These are phyloP conservation scores for Medicago arabica DNA, from an alignment of 306 rosid species.

Conservation along the genomic window DNA sequence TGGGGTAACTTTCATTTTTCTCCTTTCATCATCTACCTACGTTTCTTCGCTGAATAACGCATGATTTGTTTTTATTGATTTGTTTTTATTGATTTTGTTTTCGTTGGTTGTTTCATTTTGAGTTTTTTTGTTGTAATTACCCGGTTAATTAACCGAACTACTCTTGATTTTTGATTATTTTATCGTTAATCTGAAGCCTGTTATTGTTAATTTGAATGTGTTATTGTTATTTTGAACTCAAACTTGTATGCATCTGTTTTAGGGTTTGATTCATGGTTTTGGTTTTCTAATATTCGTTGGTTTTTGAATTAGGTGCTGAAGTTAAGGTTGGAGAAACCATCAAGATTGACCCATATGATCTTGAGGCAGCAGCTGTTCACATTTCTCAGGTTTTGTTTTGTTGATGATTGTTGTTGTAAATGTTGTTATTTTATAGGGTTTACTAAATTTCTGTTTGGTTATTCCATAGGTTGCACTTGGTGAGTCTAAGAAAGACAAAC, in stretches of 20 bases:
- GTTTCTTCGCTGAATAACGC: background rate
- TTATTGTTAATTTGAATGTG: background rate
- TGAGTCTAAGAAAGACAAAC: slow-evolving; percentile 66
- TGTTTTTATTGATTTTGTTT: background rate
- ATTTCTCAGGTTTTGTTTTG: slow-evolving; percentile 76
- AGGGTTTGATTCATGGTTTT: background rate
- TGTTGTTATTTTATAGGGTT: background rate
- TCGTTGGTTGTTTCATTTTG: background rate
- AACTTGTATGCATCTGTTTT: background rate
- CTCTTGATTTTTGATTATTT: background rate
- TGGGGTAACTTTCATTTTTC: slow-evolving; percentile 91
- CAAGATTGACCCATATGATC: slow-evolving; percentile 49
- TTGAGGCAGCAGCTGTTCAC: slow-evolving; percentile 53
- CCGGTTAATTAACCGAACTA: background rate
- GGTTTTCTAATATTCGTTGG: background rate
- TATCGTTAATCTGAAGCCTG: background rate
- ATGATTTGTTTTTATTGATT: background rate
- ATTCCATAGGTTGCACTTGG: slow-evolving; percentile 73
- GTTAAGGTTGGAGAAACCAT: slow-evolving; percentile 78
- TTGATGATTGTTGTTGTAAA: too few relatives aligned
- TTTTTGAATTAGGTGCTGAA: slow-evolving; percentile 68
- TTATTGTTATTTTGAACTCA: background rate
- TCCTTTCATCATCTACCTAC: too few relatives aligned
- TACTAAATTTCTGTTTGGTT: background rate
- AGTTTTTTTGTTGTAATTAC: background rate